Evolutionary conservation across 2,329 filamentous ascomycete genomes (phyloP), one percentile per base, ranked within the genome.

Genomic region (Camptophora hylomeconis): DNA sequence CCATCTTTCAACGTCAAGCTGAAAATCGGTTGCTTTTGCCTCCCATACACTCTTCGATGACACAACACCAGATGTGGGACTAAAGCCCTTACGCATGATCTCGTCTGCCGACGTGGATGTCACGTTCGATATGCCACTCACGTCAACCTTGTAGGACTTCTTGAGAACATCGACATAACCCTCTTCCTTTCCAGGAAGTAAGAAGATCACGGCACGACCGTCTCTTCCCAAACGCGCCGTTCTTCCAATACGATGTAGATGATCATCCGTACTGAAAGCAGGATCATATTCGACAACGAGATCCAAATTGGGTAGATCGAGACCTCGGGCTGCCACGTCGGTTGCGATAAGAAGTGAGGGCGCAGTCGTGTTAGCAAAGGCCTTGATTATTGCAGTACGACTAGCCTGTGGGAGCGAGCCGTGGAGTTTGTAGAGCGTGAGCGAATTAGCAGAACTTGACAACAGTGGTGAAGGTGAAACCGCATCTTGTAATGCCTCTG

Each of bases 201-300:
- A 70, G 63, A 95, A 95, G 14, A 95, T 74, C 7, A 81, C 67
- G 1, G 89, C 84, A 32, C 86, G 76, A 16, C 89, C 89, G 7
- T 87, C 71, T 5, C 81, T 78, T 10, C 89, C 89, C 1, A 92
- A 82, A 63, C 89, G 81, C 3, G 89, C 89, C 7, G 89, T 98
- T 52, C 89, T 80, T 31, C 89, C 89, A 31, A 95, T 82, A 32
- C 89, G 78, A 58, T 98, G 89, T 5, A 94, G 69, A 52, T 98
- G 89, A 52, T 98, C 89, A 36, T 86, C 80, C 14, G 83, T 75
- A 49, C 80, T 83, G 56, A 95, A 95, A 2, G 89, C 82, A 0
- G 89, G 86, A 49, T 98, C 89, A 50, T 93, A 95, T 53, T 98
- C 89, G 32, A 98, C 71, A 27, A 98, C 84, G 12, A 94, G 67